Base-by-base conservation (phyloP, 257 asterid species). In the Gentiana macrophylla region DNA sequence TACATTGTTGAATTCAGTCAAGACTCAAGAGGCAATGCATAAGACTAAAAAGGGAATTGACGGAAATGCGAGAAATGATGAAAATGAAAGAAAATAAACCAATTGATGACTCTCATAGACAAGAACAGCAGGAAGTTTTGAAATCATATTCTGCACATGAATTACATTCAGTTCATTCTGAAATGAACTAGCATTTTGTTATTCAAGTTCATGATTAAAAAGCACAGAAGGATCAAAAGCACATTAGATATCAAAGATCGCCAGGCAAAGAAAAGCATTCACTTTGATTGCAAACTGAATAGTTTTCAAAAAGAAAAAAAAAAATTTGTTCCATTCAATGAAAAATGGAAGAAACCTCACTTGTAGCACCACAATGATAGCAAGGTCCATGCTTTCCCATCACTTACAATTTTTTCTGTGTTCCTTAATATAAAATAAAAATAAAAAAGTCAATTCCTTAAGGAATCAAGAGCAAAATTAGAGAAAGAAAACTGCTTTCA, bases 351-450 rank as follows among this genome's bases (percentile, higher is more conserved):
- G 65, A 62, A 71, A 75, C 80, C 99, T 88, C 99, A 92, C 99
- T 88, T 79, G 99, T 83, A 74, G 89, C 95, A 81, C 99, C 97
- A 88, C 97, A 92, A 94, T 92, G 99, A 77, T 79, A 86, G 95
- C 99, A 92, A 82, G 97, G 99, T 66, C 97, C 99, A 63, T 86
- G 95, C 95, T 92, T 92, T 81, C 99, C 99, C 99, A 92, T 92
- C 59, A 71, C 71, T 58, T 65, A 65, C 56, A 58, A 68, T 59
- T 73, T 63, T 60, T 67, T 41, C 46, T 61, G 65, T 70, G 64
- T 65, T 51, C 63, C 73, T 68, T 67, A 71, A 69, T 72, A 57
- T 44, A 13, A 58, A 76, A 68, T 52, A 32, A 53, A 2, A 24
- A 24, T 24, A 24, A 45, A 56, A 5, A 41, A 61, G 65, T 55